A percentile compares a stretch with the other conserved stretches of the same genome.
These are phyloP conservation scores for Monosporozyma servazzii DNA, from an alignment of 805 yeast species.

Conservation along the genomic window DNA sequence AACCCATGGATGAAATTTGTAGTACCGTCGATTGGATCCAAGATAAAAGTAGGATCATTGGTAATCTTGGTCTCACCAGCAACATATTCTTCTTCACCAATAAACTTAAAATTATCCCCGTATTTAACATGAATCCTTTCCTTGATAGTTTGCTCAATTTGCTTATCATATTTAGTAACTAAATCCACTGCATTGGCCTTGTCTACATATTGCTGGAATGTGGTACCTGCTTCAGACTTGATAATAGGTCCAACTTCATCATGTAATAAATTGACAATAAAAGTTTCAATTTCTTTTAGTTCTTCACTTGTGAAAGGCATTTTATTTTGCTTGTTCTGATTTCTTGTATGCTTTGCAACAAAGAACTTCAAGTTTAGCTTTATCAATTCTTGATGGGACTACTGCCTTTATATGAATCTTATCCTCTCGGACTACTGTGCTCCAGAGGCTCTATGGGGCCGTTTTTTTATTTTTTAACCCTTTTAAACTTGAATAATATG, in stretches of 20 bases:
- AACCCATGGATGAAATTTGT: conserved; percentile 55
- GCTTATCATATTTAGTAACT: conserved; percentile 52
- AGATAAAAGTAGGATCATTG: conserved; percentile 51
- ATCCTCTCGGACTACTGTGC: conserved; percentile 3
- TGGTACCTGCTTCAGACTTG: conserved; percentile 20
- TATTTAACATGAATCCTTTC: conserved; percentile 25
- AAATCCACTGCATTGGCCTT: conserved; percentile 54
- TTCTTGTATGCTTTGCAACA: background rate
- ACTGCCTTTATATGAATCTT: background rate
- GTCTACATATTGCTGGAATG: conserved; percentile 38
- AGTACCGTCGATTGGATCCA: conserved; percentile 61
- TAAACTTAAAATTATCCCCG: conserved; percentile 44
- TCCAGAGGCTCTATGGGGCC: background rate
- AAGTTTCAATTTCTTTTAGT: conserved; percentile 21
- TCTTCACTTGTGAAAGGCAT: conserved; percentile 7
- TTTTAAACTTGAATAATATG: background rate
- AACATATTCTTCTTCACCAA: conserved; percentile 54
- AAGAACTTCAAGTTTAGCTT: background rate
- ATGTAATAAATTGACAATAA: conserved; percentile 15
- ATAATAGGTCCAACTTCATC: conserved; percentile 24
- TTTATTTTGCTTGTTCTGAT: background rate
- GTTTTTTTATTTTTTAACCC: background rate
- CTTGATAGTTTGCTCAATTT: conserved; percentile 37
- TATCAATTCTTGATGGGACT: background rate
- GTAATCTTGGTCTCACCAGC: conserved; percentile 40